These are phyloP conservation scores for Talaromyces stipitatus DNA, from an alignment of 495 filamentous ascomycete species.

Conservation along the genomic window DNA sequence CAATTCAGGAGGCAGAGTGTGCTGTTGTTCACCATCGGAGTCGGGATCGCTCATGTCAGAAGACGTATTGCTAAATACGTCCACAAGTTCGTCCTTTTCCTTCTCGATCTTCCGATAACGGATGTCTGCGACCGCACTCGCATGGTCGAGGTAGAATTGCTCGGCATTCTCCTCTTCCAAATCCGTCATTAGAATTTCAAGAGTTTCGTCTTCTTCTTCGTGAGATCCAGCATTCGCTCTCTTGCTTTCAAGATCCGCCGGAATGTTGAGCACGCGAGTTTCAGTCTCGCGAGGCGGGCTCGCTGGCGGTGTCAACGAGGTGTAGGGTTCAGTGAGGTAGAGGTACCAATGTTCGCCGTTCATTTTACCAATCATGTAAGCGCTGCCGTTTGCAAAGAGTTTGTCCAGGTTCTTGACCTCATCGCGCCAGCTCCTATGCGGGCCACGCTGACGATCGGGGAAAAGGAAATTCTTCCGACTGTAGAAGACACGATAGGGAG, in stretches of 20 bases:
- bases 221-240: slow-evolving; percentile 3
- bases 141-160: slow-evolving; percentile 93
- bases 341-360: slow-evolving; percentile 99
- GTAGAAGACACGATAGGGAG: slow-evolving; percentile 95
- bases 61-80: slow-evolving; percentile 71
- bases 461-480: slow-evolving; percentile 98
- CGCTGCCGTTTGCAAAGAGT: slow-evolving; percentile 85
- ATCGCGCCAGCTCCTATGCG: slow-evolving; percentile 95
- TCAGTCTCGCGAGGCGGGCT: slow-evolving; percentile 58
- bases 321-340: slow-evolving; percentile 85
- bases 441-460: slow-evolving; percentile 87
- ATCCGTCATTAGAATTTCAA: slow-evolving; percentile 98
- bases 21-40: slow-evolving; percentile 43
- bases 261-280: slow-evolving; percentile 54
- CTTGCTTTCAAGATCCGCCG: slow-evolving; percentile 26
- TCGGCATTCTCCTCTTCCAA: slow-evolving; percentile 86
- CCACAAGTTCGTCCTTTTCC: slow-evolving; percentile 52
- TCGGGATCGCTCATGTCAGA: slow-evolving; percentile 58
- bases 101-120: slow-evolving; percentile 49
- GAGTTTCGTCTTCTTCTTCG: slow-evolving; percentile 69
- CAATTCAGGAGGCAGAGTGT: slow-evolving; percentile 59
- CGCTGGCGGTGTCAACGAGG: slow-evolving; percentile 72
- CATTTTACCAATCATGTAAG: slow-evolving; percentile 99
- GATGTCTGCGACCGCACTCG: slow-evolving; percentile 80
- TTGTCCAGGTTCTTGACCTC: slow-evolving; percentile 88